phyloP scores from a whole-genome alignment of 345 rosid genomes.

The Camelina hispida region DNA sequence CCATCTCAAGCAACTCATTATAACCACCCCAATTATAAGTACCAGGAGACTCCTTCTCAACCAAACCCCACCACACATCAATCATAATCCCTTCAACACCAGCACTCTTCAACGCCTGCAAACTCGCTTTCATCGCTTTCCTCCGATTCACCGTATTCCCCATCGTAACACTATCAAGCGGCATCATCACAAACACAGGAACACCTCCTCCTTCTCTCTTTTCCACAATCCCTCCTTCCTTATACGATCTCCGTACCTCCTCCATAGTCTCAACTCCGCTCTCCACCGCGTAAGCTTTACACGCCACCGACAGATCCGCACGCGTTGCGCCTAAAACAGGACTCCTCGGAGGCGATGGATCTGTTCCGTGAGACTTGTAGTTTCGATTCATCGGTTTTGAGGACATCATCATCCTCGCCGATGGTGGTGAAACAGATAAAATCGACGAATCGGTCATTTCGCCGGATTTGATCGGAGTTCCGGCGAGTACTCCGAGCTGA shows the following conservation, averaged over 20 bases:
- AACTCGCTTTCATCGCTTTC: slow-evolving; percentile 95
- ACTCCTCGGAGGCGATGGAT: slow-evolving; percentile 60
- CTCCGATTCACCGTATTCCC: slow-evolving; percentile 75
- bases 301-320: slow-evolving; percentile 70
- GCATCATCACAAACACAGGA: slow-evolving; percentile 99
- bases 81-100: slow-evolving; percentile 97
- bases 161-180: slow-evolving; percentile 89
- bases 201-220: slow-evolving; percentile 59
- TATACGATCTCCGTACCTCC: slow-evolving; percentile 40
- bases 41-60: slow-evolving; percentile 86
- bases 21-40: slow-evolving; percentile 96
- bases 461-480: slow-evolving; percentile 50
- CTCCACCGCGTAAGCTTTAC: slow-evolving; percentile 61
- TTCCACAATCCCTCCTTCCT: slow-evolving; percentile 45
- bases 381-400: slow-evolving; percentile 41
- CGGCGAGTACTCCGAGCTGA: slow-evolving; percentile 73
- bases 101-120: slow-evolving; percentile 93
- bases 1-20: slow-evolving; percentile 86
- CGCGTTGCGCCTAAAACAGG: slow-evolving; percentile 58
- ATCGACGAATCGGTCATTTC: slow-evolving; percentile 44
- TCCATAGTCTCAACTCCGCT: slow-evolving; percentile 33
- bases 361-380: slow-evolving; percentile 44
- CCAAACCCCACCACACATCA: slow-evolving; percentile 99
- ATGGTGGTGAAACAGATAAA: slow-evolving; percentile 53
- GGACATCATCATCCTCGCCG: slow-evolving; percentile 54